Evolutionary conservation across 2,329 filamentous ascomycete species (phyloP).

Genomic region (Fusarium cyanostomum): DNA sequence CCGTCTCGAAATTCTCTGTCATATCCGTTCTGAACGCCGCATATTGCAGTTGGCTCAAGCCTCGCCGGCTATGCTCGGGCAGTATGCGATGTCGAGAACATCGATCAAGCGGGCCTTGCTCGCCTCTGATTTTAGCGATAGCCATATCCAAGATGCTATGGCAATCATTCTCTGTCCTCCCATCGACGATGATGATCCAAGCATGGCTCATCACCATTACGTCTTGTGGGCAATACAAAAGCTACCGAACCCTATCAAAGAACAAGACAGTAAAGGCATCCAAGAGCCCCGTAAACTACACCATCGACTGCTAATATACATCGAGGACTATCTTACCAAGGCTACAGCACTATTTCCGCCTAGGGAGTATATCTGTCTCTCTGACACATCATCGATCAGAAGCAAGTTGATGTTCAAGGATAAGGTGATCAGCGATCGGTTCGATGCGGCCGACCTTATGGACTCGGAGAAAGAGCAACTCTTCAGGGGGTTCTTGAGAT

Average conservation of each 20-base stretch:
- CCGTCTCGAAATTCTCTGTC: neutral
- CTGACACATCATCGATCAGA: neutral
- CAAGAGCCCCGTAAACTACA: slow-evolving; percentile 6
- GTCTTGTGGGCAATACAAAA: neutral
- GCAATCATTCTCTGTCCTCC: neutral
- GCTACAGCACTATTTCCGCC: slow-evolving; percentile 21
- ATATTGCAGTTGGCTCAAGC: slow-evolving; percentile 3
- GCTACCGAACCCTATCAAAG: slow-evolving; percentile 9
- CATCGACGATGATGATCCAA: no score
- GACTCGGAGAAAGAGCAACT: slow-evolving; percentile 12
- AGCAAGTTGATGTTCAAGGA: slow-evolving; percentile 9
- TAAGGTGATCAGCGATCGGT: neutral
- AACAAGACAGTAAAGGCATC: neutral
- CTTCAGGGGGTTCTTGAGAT: slow-evolving; percentile 13
- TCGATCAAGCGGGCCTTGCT: slow-evolving; percentile 2
- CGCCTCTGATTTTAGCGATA: neutral
- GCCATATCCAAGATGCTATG: slow-evolving; percentile 18
- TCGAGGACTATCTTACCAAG: slow-evolving; percentile 31
- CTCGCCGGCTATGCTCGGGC: slow-evolving; percentile 14
- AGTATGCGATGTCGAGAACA: slow-evolving; percentile 1
- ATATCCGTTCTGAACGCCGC: slow-evolving; percentile 1
- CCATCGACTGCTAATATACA: slow-evolving; percentile 8
- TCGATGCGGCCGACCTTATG: slow-evolving; percentile 5
- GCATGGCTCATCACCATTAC: no score
- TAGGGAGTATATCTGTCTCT: slow-evolving; percentile 28